Percentiles rank a stretch among this genome's conserved stretches.
Evolutionary conservation across 2,329 filamentous ascomycete genomes (phyloP).

Genomic region (Hypoxylon sp.): DNA sequence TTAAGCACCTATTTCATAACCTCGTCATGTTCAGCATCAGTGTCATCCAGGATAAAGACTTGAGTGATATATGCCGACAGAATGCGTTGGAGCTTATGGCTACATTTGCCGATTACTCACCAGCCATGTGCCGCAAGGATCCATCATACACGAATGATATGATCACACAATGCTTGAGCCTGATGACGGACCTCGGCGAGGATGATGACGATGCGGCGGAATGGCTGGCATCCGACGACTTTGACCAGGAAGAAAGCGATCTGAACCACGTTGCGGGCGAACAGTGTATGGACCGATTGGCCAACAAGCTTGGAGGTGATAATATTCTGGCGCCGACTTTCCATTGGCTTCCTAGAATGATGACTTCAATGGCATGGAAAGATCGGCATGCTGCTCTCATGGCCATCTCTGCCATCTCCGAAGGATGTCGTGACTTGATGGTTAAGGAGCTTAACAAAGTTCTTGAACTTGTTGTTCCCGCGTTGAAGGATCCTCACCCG

Average conservation of each 20-base stretch:
- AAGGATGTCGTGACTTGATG: conserved; percentile 96
- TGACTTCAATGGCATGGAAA: conserved; percentile 92
- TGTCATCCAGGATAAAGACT: conserved; percentile 94
- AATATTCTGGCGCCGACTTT: conserved; percentile 94
- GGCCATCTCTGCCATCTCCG: conserved; percentile 98
- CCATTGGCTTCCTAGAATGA: conserved; percentile 97
- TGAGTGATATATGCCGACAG: conserved; percentile 88
- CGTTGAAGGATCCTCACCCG: conserved; percentile 87
- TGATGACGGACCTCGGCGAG: conserved; percentile 96
- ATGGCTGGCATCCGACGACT: conserved; percentile 92
- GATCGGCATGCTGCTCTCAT: conserved; percentile 96
- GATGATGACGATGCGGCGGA: conserved; percentile 95
- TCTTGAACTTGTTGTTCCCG: conserved; percentile 91
- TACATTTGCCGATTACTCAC: conserved; percentile 94
- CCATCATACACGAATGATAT: conserved; percentile 91
- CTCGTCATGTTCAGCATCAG: conserved; percentile 92
- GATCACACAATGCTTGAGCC: conserved; percentile 96
- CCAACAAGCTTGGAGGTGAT: conserved; percentile 95
- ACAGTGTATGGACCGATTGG: conserved; percentile 96
- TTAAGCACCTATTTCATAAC: conserved; percentile 91
- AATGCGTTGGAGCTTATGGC: conserved; percentile 97
- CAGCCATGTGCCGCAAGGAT: conserved; percentile 95
- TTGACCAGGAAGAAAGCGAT: conserved; percentile 95
- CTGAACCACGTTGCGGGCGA: conserved; percentile 97
- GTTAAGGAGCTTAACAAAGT: conserved; percentile 93